Percentiles rank a stretch among this genome's conserved stretches.
Conservation (phyloP, 2,329 filamentous ascomycete genomes). For the Neofusicoccum kwambonambiense region DNA sequence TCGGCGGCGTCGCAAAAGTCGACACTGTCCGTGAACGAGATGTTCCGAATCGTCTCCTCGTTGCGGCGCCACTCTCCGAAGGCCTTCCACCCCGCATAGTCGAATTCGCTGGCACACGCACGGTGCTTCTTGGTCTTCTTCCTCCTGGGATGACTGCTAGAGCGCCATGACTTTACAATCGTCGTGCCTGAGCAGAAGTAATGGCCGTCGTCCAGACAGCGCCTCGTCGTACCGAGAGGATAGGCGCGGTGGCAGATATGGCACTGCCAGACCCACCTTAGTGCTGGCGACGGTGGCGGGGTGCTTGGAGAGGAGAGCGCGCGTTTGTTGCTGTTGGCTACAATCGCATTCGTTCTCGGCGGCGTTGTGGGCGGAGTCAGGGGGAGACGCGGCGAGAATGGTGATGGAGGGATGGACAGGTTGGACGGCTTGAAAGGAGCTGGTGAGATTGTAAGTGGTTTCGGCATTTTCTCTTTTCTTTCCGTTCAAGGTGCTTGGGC, state of each 20-base stretch:
- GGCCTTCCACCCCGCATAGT: conserved; percentile 52
- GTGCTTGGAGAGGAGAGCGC: conserved; percentile 20
- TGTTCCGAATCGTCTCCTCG: conserved; percentile 23
- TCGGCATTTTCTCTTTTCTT: background rate
- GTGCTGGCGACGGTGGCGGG: conserved; percentile 30
- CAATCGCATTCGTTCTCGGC: background rate
- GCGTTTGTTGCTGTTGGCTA: conserved; percentile 12
- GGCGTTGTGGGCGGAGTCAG: conserved; percentile 20
- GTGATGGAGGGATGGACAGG: conserved; percentile 45
- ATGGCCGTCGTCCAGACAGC: conserved; percentile 56
- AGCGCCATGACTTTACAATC: conserved; percentile 34
- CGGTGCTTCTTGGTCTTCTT: conserved; percentile 20
- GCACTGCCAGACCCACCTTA: conserved; percentile 55
- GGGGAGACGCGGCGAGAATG: conserved; percentile 39
- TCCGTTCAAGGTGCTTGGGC: background rate
- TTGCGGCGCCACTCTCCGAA: conserved; percentile 46
- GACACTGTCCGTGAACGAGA: conserved; percentile 17
- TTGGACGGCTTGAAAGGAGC: conserved; percentile 44
- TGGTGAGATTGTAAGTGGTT: conserved; percentile 32
- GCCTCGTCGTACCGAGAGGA: conserved; percentile 49
- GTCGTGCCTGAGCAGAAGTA: conserved; percentile 52
- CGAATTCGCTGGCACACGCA: conserved; percentile 52
- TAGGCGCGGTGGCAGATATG: conserved; percentile 52
- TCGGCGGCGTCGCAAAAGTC: too few species aligned
- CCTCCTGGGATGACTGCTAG: conserved; percentile 19